Conservation (phyloP, 2,329 filamentous ascomycete species). For the Cadophora sp. region DNA sequence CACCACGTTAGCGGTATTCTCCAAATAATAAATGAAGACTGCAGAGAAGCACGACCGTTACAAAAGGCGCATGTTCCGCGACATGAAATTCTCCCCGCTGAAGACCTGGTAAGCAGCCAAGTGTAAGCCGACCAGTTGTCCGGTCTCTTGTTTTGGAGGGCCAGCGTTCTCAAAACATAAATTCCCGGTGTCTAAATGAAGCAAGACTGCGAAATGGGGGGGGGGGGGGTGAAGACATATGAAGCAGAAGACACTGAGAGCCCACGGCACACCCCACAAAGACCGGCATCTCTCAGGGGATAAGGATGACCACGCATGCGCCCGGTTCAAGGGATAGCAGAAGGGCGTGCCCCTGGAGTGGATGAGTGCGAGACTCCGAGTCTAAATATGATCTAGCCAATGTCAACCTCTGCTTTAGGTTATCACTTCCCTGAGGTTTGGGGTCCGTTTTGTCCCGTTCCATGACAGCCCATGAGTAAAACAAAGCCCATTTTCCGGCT, state of each 20-base stretch:
- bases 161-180: neutral
- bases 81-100: neutral
- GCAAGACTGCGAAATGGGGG: neutral
- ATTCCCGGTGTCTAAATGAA: slow-evolving; percentile 6
- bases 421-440: neutral
- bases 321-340: neutral
- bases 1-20: neutral
- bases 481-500: neutral
- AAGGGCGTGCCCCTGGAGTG: neutral
- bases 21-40: neutral
- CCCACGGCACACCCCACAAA: neutral
- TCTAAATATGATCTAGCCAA: neutral
- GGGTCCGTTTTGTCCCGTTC: neutral
- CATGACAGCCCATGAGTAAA: neutral
- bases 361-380: slow-evolving; percentile 2
- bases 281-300: neutral
- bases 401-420: neutral
- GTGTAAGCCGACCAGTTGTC: slow-evolving; percentile 1
- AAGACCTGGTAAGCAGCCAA: neutral
- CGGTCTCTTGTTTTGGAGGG: neutral
- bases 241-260: neutral
- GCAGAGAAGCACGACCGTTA: neutral
- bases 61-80: neutral
- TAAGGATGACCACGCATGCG: slow-evolving; percentile 5
- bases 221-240: no score